These are phyloP conservation scores for Aspergillus sp. DNA, from an alignment of 2,329 filamentous ascomycete genomes.

Conservation along the genomic window DNA sequence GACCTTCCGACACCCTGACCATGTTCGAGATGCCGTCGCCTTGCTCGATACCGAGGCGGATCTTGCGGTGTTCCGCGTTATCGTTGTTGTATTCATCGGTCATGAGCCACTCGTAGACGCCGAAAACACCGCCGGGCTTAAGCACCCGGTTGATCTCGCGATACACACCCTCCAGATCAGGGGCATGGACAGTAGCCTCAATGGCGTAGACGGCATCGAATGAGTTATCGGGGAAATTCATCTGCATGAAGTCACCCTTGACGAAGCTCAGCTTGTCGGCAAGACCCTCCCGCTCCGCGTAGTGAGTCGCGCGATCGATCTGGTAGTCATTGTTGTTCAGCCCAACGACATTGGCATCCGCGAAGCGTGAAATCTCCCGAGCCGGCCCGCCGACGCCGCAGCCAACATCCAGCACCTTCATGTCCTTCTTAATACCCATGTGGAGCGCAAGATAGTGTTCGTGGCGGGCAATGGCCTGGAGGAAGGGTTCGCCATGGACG, in stretches of 20 bases:
- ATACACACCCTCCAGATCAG: slow-evolving; percentile 83
- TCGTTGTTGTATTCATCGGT: slow-evolving; percentile 88
- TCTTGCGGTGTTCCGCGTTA: slow-evolving; percentile 75
- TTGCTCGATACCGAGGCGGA: slow-evolving; percentile 88
- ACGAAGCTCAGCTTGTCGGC: slow-evolving; percentile 71
- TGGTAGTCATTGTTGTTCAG: slow-evolving; percentile 99
- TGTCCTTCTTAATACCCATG: slow-evolving; percentile 75
- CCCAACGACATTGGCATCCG: slow-evolving; percentile 77
- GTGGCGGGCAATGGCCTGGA: slow-evolving; percentile 86
- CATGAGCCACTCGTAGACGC: slow-evolving; percentile 99
- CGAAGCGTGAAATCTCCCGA: slow-evolving; percentile 92
- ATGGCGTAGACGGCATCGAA: slow-evolving; percentile 97
- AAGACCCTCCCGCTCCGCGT: slow-evolving; percentile 73
- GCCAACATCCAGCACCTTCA: slow-evolving; percentile 89
- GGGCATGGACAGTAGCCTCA: slow-evolving; percentile 92
- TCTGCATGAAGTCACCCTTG: slow-evolving; percentile 99
- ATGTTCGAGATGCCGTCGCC: slow-evolving; percentile 97
- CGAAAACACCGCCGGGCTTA: slow-evolving; percentile 91
- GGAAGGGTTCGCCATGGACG: slow-evolving; percentile 74
- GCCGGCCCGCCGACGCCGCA: slow-evolving; percentile 95
- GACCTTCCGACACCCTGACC: slow-evolving; percentile 73
- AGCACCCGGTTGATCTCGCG: slow-evolving; percentile 88
- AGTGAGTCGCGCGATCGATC: slow-evolving; percentile 82
- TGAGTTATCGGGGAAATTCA: slow-evolving; percentile 82
- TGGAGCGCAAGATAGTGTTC: slow-evolving; percentile 94